These are phyloP conservation scores for Paracoccidioides lutzii DNA, from an alignment of 2,329 filamentous ascomycete genomes.

Conservation along the genomic window DNA sequence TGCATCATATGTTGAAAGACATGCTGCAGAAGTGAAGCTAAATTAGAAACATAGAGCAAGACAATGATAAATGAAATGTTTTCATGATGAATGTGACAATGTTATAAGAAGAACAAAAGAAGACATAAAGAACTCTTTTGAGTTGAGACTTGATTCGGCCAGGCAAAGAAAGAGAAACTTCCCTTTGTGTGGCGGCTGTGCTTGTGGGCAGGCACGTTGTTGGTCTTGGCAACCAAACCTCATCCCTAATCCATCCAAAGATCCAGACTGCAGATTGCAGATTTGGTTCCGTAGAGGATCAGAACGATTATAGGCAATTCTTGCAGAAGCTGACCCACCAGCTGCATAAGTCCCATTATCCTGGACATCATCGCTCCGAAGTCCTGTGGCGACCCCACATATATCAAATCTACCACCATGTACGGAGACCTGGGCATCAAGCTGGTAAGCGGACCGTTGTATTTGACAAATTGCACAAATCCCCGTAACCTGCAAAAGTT, in stretches of 20 bases:
- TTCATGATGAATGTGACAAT: background rate
- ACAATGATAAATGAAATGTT: background rate
- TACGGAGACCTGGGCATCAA: constrained; percentile 82
- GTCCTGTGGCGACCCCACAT: background rate
- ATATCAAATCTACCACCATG: constrained; percentile 39
- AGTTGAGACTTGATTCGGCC: too few relatives aligned
- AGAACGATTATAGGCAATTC: background rate
- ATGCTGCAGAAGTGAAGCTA: constrained; percentile 1
- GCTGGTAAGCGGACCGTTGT: constrained; percentile 42
- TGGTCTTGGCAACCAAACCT: background rate
- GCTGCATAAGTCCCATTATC: background rate
- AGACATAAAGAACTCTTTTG: background rate
- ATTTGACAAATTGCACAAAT: background rate
- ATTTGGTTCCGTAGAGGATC: background rate
- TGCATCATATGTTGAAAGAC: background rate
- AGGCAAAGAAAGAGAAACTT: background rate
- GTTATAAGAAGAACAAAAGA: background rate
- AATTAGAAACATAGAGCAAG: constrained; percentile 1
- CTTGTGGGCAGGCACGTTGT: background rate
- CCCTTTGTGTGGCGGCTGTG: background rate
- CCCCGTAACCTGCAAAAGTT: background rate
- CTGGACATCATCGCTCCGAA: background rate
- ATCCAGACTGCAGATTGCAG: background rate
- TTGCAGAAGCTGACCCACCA: background rate
- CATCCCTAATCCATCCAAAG: background rate